Percentiles rank a stretch among this genome's conserved stretches.
Conservation (phyloP, 129 eudicot species). For the Heracleum sosnowskyi region DNA sequence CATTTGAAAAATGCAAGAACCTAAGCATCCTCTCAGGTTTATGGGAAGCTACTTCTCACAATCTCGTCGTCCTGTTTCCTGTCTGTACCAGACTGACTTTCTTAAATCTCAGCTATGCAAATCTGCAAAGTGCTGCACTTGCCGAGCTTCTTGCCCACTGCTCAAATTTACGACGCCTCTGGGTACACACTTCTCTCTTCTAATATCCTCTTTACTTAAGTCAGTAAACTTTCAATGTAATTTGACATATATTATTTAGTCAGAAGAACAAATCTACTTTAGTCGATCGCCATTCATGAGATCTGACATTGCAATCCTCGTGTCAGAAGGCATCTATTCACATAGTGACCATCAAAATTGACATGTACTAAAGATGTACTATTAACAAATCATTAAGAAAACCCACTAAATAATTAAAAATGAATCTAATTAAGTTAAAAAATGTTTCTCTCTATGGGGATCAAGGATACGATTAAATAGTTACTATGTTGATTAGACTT, state of each 20-base stretch:
- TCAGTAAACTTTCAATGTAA: background rate
- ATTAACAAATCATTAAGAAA: background rate
- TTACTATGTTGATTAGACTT: background rate
- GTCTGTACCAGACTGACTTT: slow-evolving; percentile 47
- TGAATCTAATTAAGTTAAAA: background rate
- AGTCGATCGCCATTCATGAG: background rate
- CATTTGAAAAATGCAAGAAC: slow-evolving; percentile 40
- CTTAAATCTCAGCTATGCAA: slow-evolving; percentile 60
- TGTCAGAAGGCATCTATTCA: background rate
- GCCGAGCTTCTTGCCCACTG: slow-evolving; percentile 49
- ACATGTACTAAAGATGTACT: background rate
- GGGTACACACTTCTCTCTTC: slow-evolving; percentile 46
- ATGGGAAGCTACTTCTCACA: slow-evolving; percentile 50
- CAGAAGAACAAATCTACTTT: background rate
- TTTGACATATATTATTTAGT: background rate
- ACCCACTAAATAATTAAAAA: too few species aligned
- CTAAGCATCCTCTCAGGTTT: slow-evolving; percentile 52
- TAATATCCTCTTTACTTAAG: background rate
- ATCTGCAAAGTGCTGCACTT: slow-evolving; percentile 45
- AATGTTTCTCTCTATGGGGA: background rate
- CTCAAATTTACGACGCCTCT: slow-evolving; percentile 64
- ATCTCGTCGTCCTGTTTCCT: slow-evolving; percentile 50
- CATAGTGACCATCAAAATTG: background rate
- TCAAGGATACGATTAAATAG: background rate
- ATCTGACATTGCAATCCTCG: background rate